Evolutionary conservation across 345 rosid species (phyloP).

Genomic region (Sonneratia alba): DNA sequence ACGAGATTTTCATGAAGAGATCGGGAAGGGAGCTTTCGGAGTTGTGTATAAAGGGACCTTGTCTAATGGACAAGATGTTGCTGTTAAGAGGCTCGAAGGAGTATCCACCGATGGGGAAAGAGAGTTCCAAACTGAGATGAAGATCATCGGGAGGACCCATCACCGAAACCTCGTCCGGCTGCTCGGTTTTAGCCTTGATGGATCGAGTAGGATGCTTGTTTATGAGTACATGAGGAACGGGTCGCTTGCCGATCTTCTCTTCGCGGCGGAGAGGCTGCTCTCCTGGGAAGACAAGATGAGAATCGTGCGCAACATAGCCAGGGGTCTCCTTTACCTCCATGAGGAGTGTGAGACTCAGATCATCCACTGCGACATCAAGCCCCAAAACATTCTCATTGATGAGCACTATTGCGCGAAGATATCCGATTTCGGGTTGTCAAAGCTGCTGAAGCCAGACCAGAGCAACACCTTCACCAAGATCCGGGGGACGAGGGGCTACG

Average conservation of each 20-base stretch:
- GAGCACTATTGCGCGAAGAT: slow-evolving; percentile 14
- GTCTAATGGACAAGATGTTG: slow-evolving; percentile 7
- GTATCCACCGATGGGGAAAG: slow-evolving; percentile 10
- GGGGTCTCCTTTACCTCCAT: slow-evolving; percentile 18
- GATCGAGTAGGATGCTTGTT: slow-evolving; percentile 17
- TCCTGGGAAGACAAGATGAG: slow-evolving; percentile 13
- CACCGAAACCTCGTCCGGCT: slow-evolving; percentile 20
- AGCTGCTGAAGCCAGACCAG: slow-evolving; percentile 25
- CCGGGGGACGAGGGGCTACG: slow-evolving; percentile 29
- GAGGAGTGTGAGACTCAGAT: slow-evolving; percentile 24
- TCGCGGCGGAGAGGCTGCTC: slow-evolving; percentile 8
- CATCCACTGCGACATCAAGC: slow-evolving; percentile 27
- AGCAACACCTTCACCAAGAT: slow-evolving; percentile 16
- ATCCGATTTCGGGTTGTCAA: slow-evolving; percentile 24
- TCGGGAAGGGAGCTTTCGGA: slow-evolving; percentile 26
- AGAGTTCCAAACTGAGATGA: slow-evolving; percentile 21
- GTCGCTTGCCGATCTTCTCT: slow-evolving; percentile 20
- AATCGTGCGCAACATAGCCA: slow-evolving; percentile 19
- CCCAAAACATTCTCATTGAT: slow-evolving; percentile 20
- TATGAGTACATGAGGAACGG: slow-evolving; percentile 25
- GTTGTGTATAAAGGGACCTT: slow-evolving; percentile 6
- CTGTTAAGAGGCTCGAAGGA: slow-evolving; percentile 14
- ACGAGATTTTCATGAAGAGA: slow-evolving; percentile 16
- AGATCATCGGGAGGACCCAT: slow-evolving; percentile 22
- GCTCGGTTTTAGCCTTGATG: slow-evolving; percentile 19